phyloP scores from a whole-genome alignment of 2,329 filamentous ascomycete species.

The Waltergamsia citrina region DNA sequence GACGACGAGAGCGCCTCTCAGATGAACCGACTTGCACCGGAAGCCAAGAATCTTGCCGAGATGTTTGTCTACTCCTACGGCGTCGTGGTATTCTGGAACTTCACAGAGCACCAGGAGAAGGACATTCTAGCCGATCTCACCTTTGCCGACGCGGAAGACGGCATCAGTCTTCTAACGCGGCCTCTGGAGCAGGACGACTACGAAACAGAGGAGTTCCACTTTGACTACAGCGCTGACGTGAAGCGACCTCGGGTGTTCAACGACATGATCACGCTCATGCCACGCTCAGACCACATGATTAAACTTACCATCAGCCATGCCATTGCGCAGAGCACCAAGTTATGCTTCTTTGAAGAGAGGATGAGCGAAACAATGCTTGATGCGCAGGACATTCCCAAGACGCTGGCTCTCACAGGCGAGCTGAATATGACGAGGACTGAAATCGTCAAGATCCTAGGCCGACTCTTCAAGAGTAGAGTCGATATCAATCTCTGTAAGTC shows the following conservation, averaged over 20 bases:
- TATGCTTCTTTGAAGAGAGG: constrained; percentile 91
- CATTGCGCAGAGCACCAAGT: constrained; percentile 92
- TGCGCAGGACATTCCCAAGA: constrained; percentile 85
- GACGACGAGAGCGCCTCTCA: constrained; percentile 37
- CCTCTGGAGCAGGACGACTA: constrained; percentile 84
- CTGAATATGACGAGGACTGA: constrained; percentile 87
- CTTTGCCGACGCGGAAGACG: constrained; percentile 60
- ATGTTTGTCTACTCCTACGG: constrained; percentile 98
- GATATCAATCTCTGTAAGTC: constrained; percentile 93
- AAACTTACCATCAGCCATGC: constrained; percentile 96
- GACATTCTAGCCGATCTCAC: constrained; percentile 91
- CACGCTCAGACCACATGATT: constrained; percentile 92
- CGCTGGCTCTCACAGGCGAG: constrained; percentile 79
- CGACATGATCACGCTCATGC: constrained; percentile 96
- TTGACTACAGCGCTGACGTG: constrained; percentile 85
- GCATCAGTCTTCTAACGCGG: constrained; percentile 60
- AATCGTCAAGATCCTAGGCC: constrained; percentile 84
- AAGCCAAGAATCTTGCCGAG: constrained; percentile 76
- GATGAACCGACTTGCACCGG: constrained; percentile 52
- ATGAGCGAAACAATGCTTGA: constrained; percentile 93
- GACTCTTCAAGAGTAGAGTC: constrained; percentile 86
- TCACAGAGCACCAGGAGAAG: constrained; percentile 91
- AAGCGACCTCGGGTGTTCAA: constrained; percentile 90
- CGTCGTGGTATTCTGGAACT: constrained; percentile 98
- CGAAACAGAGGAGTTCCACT: constrained; percentile 97